Evolutionary conservation across 352 stramenopile species (phyloP).

Genomic region (Pythium sukuiense): DNA sequence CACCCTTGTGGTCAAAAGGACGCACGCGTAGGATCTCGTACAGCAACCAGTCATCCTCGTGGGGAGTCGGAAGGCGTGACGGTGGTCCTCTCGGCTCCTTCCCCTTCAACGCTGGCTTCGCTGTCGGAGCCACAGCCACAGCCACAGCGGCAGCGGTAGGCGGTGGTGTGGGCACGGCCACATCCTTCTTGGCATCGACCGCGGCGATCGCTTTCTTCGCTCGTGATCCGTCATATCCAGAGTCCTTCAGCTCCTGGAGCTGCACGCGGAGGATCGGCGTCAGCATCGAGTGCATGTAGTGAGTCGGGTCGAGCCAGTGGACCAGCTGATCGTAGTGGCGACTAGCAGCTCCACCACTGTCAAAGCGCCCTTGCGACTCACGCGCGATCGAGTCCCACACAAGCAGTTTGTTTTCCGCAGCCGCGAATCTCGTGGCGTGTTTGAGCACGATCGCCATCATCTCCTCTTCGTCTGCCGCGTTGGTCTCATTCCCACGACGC

Average conservation of each 20-base stretch:
- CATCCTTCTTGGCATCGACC: too few species aligned
- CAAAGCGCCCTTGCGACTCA: background rate
- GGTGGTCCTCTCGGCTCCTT: background rate
- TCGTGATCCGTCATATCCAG: background rate
- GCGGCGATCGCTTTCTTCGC: background rate
- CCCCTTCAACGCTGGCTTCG: too few species aligned
- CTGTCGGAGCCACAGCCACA: too few species aligned
- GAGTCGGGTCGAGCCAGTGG: background rate
- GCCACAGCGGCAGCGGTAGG: too few species aligned
- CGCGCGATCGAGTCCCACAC: conserved; percentile 10
- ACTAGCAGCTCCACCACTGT: background rate
- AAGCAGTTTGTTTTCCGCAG: background rate
- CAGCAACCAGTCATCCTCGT: background rate
- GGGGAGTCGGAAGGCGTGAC: background rate
- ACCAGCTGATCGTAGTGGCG: conserved; percentile 2
- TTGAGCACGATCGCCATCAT: conserved; percentile 13
- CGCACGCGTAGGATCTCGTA: background rate
- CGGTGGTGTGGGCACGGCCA: too few species aligned
- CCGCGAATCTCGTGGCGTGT: background rate
- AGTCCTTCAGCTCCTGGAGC: background rate
- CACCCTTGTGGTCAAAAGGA: background rate
- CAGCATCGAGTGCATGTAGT: background rate
- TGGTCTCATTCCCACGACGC: background rate
- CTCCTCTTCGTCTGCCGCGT: conserved; percentile 1
- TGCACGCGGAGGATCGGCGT: background rate